A percentile compares a stretch with the other conserved stretches of the same genome.
Evolutionary conservation across 2,329 filamentous ascomycete genomes (phyloP).

Genomic region (Aureobasidium uvarum): DNA sequence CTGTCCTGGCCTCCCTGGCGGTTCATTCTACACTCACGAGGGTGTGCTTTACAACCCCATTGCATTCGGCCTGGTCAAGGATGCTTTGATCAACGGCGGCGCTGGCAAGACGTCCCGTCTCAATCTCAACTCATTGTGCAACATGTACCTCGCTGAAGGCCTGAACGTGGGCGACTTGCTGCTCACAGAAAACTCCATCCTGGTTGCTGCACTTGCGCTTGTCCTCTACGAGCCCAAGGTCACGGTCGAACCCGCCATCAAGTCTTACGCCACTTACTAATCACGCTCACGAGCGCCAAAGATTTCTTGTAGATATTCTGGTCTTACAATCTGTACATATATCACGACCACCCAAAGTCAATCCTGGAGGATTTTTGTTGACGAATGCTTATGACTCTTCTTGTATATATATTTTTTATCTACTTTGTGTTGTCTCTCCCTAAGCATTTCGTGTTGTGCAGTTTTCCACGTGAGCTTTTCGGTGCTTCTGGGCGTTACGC

Average conservation of each 20-base stretch:
- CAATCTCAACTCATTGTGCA: slow-evolving; percentile 44
- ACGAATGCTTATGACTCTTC: not conserved
- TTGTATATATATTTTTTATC: slow-evolving; percentile 13
- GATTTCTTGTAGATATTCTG: not conserved
- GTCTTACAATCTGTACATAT: not conserved
- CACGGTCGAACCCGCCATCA: slow-evolving; percentile 44
- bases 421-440: not conserved
- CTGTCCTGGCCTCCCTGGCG: slow-evolving; percentile 45
- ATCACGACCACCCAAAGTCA: not conserved
- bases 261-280: slow-evolving; percentile 38
- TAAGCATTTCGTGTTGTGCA: not conserved
- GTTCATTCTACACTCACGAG: slow-evolving; percentile 52
- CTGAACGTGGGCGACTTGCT: slow-evolving; percentile 48
- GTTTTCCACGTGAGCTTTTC: not conserved
- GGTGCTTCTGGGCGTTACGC: not conserved
- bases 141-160: slow-evolving; percentile 40
- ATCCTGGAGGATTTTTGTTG: not conserved
- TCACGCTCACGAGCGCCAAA: not conserved
- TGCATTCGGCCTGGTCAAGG: slow-evolving; percentile 46
- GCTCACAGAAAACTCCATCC: slow-evolving; percentile 46
- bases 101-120: slow-evolving; percentile 45
- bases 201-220: slow-evolving; percentile 42
- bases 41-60: slow-evolving; percentile 53
- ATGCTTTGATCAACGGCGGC: slow-evolving; percentile 52
- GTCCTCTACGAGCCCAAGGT: slow-evolving; percentile 40